Evolutionary conservation across 2,329 filamentous ascomycete genomes (phyloP).

Genomic region (Aspergillus udagawae): DNA sequence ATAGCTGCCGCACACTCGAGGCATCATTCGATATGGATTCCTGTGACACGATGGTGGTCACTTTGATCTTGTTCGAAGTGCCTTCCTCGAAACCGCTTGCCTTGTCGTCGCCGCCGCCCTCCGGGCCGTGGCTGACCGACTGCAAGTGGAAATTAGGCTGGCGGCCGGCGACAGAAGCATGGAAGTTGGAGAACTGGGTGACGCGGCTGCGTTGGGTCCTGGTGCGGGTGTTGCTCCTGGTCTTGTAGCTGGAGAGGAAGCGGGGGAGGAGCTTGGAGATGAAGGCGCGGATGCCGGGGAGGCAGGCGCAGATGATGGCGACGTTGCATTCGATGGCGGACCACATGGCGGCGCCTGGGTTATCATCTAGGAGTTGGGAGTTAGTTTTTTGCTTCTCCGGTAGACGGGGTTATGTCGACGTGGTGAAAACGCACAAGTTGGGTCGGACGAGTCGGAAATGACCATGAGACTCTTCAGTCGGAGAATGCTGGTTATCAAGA

Average conservation of each 20-base stretch:
- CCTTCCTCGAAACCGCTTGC: neutral
- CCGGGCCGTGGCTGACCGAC: neutral
- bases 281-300: conserved; percentile 30
- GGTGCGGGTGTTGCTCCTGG: conserved; percentile 11
- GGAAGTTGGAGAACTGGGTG: conserved; percentile 13
- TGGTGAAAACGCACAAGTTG: conserved; percentile 23
- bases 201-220: conserved; percentile 14
- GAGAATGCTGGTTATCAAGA: conserved; percentile 40
- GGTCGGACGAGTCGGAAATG: conserved; percentile 25
- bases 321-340: conserved; percentile 41
- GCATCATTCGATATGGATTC: conserved; percentile 11
- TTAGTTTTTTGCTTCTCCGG: neutral
- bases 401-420: neutral
- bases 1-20: neutral
- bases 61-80: conserved; percentile 20
- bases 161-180: conserved; percentile 20
- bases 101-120: neutral
- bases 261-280: conserved; percentile 24
- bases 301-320: conserved; percentile 40
- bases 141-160: conserved; percentile 14
- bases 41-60: conserved; percentile 26
- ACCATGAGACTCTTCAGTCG: conserved; percentile 25
- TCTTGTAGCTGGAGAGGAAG: conserved; percentile 23
- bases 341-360: conserved; percentile 40
- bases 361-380: conserved; percentile 21